Base-by-base conservation (phyloP, 139 green algal genomes). In the Auxenochlorella pyrenoidosa region DNA sequence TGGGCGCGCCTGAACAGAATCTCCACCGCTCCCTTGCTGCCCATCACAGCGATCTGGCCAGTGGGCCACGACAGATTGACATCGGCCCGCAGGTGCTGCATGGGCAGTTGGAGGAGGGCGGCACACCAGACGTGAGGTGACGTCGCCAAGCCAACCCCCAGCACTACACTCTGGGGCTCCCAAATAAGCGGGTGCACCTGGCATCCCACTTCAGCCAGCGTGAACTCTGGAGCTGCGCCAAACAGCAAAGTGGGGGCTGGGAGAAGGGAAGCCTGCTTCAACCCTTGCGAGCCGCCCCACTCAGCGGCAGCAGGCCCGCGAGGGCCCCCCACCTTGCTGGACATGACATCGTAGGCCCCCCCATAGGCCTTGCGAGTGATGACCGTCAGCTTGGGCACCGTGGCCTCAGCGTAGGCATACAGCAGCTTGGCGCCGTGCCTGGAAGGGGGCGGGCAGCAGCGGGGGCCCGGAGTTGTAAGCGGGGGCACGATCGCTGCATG, bases 1-100 rank as follows among this genome's bases (percentile, higher is more conserved):
- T 19, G 4, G 1, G 21, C 78, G 2, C 84, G 60, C 84, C 60
- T 80, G 86, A 93, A 94, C 38, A 96, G 86, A 43, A 96, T 92
- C 82, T 93, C 92, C 63, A 94, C 92, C 0, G 94, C 94, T 13
- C 92, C 94, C 87, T 93, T 95, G 82, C 87, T 86, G 66, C 94
- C 94, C 94, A 96, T 96, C 40, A 96, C 94, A 5, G 94, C 94
- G 43, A 96, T 92, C 94, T 96, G 90, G 3, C 92, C 94, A 0
- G 91, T 86, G 10, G 94, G 94, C 94, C 94, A 96, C 0, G 90
- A 90, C 41, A 96, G 88, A 82, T 96, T 96, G 47, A 93, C 86
- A 76, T 96, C 94, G 22, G 80, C 92, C 10, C 94, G 79, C 54
- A 96, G 87, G 86, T 96, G 94, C 88, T 96, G 90, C 75, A 84